Evolutionary conservation across 129 eudicot species (phyloP).

Genomic region (Deinandra increscens): DNA sequence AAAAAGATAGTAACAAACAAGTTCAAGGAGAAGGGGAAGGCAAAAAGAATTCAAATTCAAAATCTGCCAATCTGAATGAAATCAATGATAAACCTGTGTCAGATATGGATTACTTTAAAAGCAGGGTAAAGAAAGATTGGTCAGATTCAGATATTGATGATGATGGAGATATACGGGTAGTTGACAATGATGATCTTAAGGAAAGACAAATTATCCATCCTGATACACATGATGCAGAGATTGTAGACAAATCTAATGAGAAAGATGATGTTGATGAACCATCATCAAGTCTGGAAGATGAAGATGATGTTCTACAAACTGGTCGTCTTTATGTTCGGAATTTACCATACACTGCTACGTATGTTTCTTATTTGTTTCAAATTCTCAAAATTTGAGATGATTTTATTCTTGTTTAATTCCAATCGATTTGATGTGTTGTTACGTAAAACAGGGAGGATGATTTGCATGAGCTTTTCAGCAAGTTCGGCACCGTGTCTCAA

Average conservation of each 20-base stretch:
- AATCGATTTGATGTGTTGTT: constrained; percentile 6
- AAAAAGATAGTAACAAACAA: constrained; percentile 27
- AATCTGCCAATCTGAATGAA: constrained; percentile 31
- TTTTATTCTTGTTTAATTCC: neutral
- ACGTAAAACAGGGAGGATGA: constrained; percentile 77
- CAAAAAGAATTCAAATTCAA: constrained; percentile 24
- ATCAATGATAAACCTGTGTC: constrained; percentile 44
- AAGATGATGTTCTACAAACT: constrained; percentile 52
- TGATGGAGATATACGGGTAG: constrained; percentile 34
- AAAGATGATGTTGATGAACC: constrained; percentile 37
- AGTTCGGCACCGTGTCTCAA: constrained; percentile 62
- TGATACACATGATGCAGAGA: constrained; percentile 33
- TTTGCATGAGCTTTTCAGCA: constrained; percentile 65
- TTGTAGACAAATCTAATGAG: constrained; percentile 29
- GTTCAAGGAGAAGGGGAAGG: constrained; percentile 18
- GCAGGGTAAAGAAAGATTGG: constrained; percentile 83
- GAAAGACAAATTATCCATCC: constrained; percentile 6
- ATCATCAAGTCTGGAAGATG: constrained; percentile 45
- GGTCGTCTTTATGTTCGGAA: constrained; percentile 91
- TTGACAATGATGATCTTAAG: constrained; percentile 19
- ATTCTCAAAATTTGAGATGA: constrained; percentile 10
- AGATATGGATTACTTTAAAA: constrained; percentile 81
- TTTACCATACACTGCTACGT: constrained; percentile 92
- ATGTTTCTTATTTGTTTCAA: constrained; percentile 19
- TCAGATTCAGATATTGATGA: constrained; percentile 67